Conservation (phyloP, 495 filamentous ascomycete genomes). For the Cercophora newfieldiana region DNA sequence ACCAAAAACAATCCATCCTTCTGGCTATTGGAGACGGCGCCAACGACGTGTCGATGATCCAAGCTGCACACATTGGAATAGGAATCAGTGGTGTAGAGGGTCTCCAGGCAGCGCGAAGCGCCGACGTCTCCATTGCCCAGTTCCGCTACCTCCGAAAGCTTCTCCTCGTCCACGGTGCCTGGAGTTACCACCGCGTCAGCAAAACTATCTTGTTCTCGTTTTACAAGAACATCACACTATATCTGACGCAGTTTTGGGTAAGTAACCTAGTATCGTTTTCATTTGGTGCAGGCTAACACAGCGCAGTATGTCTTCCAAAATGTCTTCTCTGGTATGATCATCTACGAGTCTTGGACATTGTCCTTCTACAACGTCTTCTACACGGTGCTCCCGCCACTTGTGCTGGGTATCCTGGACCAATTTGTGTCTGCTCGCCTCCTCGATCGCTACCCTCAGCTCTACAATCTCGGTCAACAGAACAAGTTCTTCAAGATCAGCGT, state of each 20-base stretch:
- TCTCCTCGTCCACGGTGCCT: conserved; percentile 91
- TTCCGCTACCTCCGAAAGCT: conserved; percentile 96
- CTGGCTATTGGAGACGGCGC: conserved; percentile 97
- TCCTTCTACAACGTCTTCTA: conserved; percentile 99
- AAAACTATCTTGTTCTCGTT: conserved; percentile 98
- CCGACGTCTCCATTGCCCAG: conserved; percentile 94
- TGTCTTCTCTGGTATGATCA: conserved; percentile 94
- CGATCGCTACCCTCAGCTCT: conserved; percentile 95
- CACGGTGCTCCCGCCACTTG: conserved; percentile 90
- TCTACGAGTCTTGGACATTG: conserved; percentile 98
- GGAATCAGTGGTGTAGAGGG: conserved; percentile 98
- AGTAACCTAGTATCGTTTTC: conserved; percentile 26
- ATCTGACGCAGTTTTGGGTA: conserved; percentile 99
- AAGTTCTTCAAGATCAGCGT: conserved; percentile 89
- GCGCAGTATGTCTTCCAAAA: conserved; percentile 93
- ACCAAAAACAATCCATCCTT: conserved; percentile 81
- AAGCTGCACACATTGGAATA: conserved; percentile 97
- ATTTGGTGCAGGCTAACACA: conserved; percentile 35
- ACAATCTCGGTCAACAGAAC: conserved; percentile 88
- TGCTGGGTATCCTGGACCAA: conserved; percentile 96
- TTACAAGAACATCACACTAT: conserved; percentile 98
- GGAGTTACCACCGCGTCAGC: conserved; percentile 96
- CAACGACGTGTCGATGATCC: conserved; percentile 99
- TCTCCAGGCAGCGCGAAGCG: conserved; percentile 95
- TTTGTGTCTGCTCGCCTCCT: conserved; percentile 95